A percentile compares a stretch with the other conserved stretches of the same genome.
These are phyloP conservation scores for Aspergillus funiculosus DNA, from an alignment of 495 filamentous ascomycete genomes.

Conservation along the genomic window DNA sequence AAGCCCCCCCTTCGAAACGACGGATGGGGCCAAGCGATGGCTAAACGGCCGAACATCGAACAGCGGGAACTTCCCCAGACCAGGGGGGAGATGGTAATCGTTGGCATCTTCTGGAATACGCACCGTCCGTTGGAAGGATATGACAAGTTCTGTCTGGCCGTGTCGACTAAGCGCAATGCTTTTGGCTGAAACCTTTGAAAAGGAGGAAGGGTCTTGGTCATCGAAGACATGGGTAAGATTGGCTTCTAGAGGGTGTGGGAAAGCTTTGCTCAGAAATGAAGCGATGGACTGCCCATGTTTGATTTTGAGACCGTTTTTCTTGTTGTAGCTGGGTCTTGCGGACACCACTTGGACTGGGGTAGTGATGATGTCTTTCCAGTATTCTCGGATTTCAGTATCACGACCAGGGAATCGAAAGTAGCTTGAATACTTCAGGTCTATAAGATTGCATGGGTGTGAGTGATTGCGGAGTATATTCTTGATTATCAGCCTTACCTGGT, in stretches of 20 bases:
- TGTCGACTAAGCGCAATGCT: not conserved
- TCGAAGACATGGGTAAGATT: not conserved
- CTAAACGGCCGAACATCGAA: constrained; percentile 1
- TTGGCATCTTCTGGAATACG: constrained; percentile 4
- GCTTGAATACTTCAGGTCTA: not conserved
- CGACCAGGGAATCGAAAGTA: not conserved
- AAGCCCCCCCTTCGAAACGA: not conserved
- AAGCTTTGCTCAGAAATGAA: not conserved
- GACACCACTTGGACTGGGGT: not conserved
- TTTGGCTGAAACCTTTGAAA: not conserved
- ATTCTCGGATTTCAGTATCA: not conserved
- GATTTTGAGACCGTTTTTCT: constrained; percentile 1
- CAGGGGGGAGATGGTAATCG: not conserved
- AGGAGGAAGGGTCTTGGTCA: not conserved
- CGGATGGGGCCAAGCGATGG: not conserved
- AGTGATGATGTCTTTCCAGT: not conserved
- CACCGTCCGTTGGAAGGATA: not conserved
- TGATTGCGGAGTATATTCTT: too few relatives aligned
- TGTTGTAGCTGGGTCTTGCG: not conserved
- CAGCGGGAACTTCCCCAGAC: not conserved
- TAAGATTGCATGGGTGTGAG: too few relatives aligned
- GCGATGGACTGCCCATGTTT: not conserved
- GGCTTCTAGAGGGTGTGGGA: not conserved
- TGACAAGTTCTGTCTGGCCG: not conserved
- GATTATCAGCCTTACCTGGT: not conserved